Conservation (phyloP, 176 grass and related monocot species). For the Oryza rufipogon region DNA sequence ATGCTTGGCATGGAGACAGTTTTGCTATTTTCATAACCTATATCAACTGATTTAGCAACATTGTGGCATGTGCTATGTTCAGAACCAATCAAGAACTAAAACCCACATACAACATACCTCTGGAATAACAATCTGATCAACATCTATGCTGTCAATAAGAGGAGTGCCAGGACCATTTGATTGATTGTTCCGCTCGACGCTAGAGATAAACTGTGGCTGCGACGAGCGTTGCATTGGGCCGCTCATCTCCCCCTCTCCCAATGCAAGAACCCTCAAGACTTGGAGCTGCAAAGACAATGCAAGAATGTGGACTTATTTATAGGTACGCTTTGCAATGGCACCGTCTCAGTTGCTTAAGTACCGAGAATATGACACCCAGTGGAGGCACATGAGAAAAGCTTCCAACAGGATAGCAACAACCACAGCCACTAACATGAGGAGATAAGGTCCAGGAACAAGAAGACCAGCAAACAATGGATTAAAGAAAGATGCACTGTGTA, state of each 20-base stretch:
- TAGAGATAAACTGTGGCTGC: slow-evolving; percentile 72
- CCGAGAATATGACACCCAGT: slow-evolving; percentile 32
- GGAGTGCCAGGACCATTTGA: slow-evolving; percentile 62
- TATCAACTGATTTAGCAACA: not conserved
- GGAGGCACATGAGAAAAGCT: slow-evolving; percentile 24
- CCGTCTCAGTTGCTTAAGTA: slow-evolving; percentile 18
- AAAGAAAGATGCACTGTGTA: slow-evolving; percentile 18
- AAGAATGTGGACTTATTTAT: slow-evolving; percentile 38
- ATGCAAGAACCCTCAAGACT: slow-evolving; percentile 17
- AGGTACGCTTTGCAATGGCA: slow-evolving; percentile 30
- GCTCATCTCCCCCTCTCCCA: slow-evolving; percentile 42
- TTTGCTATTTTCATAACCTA: not conserved
- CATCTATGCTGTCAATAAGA: slow-evolving; percentile 86
- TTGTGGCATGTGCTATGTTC: not conserved
- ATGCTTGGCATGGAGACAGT: not conserved
- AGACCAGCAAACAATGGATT: slow-evolving; percentile 23
- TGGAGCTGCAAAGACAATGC: slow-evolving; percentile 39
- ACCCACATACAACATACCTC: slow-evolving; percentile 59
- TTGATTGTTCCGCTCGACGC: slow-evolving; percentile 38
- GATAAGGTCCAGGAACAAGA: slow-evolving; percentile 35
- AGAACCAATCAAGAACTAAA: slow-evolving; percentile 15
- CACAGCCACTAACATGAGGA: slow-evolving; percentile 33
- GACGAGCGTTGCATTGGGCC: slow-evolving; percentile 38
- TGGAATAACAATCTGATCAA: slow-evolving; percentile 80
- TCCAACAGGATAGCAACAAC: slow-evolving; percentile 27